Percentiles rank a stretch among this genome's conserved stretches.
These are phyloP conservation scores for Neurospora sp. DNA, from an alignment of 495 filamentous ascomycete genomes.

Conservation along the genomic window DNA sequence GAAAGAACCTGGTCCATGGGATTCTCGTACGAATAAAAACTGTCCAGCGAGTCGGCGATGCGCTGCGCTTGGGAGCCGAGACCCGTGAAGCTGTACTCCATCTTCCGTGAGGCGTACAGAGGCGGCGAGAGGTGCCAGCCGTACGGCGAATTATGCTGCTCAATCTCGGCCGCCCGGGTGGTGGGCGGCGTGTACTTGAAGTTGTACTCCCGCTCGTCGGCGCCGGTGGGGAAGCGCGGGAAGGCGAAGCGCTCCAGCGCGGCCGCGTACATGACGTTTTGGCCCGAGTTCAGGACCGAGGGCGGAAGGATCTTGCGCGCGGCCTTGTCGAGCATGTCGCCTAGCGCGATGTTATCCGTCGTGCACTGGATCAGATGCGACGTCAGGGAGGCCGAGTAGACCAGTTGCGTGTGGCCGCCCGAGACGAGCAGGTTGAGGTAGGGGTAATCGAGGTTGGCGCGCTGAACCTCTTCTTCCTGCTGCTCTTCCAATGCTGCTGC, in stretches of 20 bases:
- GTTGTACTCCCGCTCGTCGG: constrained; percentile 15
- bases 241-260: constrained; percentile 73
- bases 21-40: background rate
- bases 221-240: constrained; percentile 25
- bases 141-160: constrained; percentile 12
- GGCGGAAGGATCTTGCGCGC: constrained; percentile 62
- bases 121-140: constrained; percentile 29
- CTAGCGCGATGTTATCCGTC: constrained; percentile 66
- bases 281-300: constrained; percentile 27
- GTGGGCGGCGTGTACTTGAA: constrained; percentile 48
- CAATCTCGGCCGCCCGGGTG: constrained; percentile 44
- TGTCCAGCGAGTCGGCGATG: constrained; percentile 4
- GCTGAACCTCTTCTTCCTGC: background rate
- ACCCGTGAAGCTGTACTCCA: constrained; percentile 31
- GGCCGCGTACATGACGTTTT: constrained; percentile 66
- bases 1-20: background rate
- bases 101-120: constrained; percentile 10
- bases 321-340: constrained; percentile 76
- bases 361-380: constrained; percentile 63
- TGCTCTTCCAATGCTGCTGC: background rate
- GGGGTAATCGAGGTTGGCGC: constrained; percentile 48
- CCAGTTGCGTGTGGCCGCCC: constrained; percentile 82
- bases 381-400: constrained; percentile 52
- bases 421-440: constrained; percentile 87
- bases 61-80: constrained; percentile 21